These are phyloP conservation scores for Cutaneotrichosporon cyanovorans DNA, from an alignment of 1,284 basidiomycete genomes.

Conservation along the genomic window DNA sequence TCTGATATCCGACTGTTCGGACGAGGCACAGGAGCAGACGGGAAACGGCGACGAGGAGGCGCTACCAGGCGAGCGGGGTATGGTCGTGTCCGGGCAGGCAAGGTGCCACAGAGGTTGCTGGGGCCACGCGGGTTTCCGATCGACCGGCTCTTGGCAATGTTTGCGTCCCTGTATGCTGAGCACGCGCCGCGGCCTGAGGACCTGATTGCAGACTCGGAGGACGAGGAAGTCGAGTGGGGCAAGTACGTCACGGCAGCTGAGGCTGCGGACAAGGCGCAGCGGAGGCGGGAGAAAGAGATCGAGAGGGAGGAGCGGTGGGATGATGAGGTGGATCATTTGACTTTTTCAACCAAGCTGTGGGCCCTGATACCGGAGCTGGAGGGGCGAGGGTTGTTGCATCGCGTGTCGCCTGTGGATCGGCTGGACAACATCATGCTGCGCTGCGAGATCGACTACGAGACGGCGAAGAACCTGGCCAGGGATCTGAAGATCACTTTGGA, in stretches of 20 bases:
- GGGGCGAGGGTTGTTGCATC: conserved; percentile 59
- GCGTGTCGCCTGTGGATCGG: conserved; percentile 52
- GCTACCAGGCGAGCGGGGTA: conserved; percentile 45
- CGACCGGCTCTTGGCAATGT: conserved; percentile 73
- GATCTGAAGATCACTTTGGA: conserved; percentile 59
- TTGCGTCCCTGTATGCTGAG: conserved; percentile 74
- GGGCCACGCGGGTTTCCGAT: conserved; percentile 75
- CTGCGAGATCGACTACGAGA: conserved; percentile 64
- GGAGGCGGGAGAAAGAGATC: conserved; percentile 61
- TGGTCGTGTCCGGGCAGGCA: conserved; percentile 35
- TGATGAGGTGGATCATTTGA: conserved; percentile 35
- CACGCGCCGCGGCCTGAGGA: conserved; percentile 52
- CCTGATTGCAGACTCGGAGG: conserved; percentile 21
- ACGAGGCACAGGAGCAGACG: conserved; percentile 56
- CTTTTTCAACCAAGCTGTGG: conserved; percentile 38
- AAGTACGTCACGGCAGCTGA: conserved; percentile 9
- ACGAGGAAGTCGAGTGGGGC: conserved; percentile 25
- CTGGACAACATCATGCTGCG: conserved; percentile 65
- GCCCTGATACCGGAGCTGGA: conserved; percentile 64
- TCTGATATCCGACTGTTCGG: conserved; percentile 77
- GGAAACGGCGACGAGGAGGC: conserved; percentile 54
- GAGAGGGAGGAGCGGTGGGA: conserved; percentile 49
- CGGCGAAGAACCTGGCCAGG: conserved; percentile 56
- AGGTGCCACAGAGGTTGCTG: conserved; percentile 61
- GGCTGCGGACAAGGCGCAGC: conserved; percentile 43